Base-by-base conservation (phyloP, 257 asterid genomes). In the Jaltomata sinuosa region DNA sequence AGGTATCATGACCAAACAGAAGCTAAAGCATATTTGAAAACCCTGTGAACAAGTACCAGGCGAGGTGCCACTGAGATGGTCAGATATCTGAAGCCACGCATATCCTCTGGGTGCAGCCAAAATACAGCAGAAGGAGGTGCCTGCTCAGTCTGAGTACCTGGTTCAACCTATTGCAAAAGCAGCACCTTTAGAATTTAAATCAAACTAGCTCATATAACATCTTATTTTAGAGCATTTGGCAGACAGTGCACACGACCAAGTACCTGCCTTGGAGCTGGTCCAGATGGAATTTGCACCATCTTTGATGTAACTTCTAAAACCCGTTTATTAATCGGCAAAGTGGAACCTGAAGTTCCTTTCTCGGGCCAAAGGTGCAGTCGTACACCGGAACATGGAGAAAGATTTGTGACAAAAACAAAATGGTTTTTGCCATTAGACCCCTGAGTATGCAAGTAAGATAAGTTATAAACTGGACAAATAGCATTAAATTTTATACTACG, bases 231-330 rank as follows among this genome's bases (percentile, higher is more conserved):
- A 32, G 50, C 80, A 83, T 19, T 67, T n/a, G 80, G 81, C 38
- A 27, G 62, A 84, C 83, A 71, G 54, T 32, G 47, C 80, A 84
- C 64, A 82, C 84, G 47, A 84, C 57, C 45, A 84, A 85, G 84
- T 94, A 97, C 99, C 99, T 97, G 99, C 94, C 93, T 93, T 74
- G 98, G 98, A 86, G 99, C 97, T 69, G 99, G 97, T 81, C 99
- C 97, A 55, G 98, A 94, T 8, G 99, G 99, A 90, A 97, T 94
- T 84, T 89, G 98, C 87, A 93, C 92, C 97, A 95, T 95, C 89
- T 91, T 94, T 83, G 96, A 93, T 47, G 99, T 95, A 86, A 97
- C 93, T 85, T 97, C 99, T 83, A 95, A 86, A 65, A 89, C 92
- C 55, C 85, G 85, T 65, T 90, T 88, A 84, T 89, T 80, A 3